Percentiles rank a stretch among this genome's conserved stretches.
Conservation (phyloP, 805 yeast genomes). For the Ogataea angusta region DNA sequence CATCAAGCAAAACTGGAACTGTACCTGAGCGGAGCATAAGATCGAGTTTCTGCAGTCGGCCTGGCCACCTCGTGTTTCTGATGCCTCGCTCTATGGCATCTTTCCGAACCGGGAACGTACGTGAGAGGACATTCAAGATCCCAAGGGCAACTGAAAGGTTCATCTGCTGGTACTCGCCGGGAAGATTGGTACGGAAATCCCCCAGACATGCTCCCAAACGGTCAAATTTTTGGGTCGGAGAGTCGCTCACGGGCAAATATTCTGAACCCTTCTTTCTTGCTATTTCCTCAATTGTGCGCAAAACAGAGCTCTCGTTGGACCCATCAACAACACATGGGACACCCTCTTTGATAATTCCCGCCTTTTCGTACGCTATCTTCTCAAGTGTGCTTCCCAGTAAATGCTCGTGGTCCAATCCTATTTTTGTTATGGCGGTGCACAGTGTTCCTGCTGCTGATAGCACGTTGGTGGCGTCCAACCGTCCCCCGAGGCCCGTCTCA, state of each 20-base stretch:
- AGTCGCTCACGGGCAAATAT: slow-evolving; percentile 9
- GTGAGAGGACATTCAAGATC: slow-evolving; percentile 41
- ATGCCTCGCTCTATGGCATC: slow-evolving; percentile 50
- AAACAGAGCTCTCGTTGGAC: slow-evolving; percentile 50
- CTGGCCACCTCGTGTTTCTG: slow-evolving; percentile 70
- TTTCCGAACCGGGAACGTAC: slow-evolving; percentile 21
- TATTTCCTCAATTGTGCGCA: slow-evolving; percentile 40
- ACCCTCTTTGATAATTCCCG: slow-evolving; percentile 71
- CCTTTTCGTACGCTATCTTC: slow-evolving; percentile 75
- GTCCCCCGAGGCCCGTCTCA: slow-evolving; percentile 96
- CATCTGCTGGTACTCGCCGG: slow-evolving; percentile 69
- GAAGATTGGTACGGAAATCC: slow-evolving; percentile 47
- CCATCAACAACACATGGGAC: slow-evolving; percentile 73
- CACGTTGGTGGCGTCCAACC: slow-evolving; percentile 85
- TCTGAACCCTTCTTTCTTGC: slow-evolving; percentile 37
- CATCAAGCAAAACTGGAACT: slow-evolving; percentile 62
- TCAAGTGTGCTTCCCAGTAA: slow-evolving; percentile 64
- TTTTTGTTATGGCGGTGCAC: slow-evolving; percentile 74
- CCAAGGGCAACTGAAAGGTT: slow-evolving; percentile 68
- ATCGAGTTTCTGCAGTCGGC: slow-evolving; percentile 62
- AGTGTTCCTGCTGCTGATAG: slow-evolving; percentile 42
- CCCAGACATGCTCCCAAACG: slow-evolving; percentile 6
- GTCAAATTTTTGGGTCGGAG: slow-evolving; percentile 3
- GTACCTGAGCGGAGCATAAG: slow-evolving; percentile 25
- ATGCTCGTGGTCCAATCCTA: slow-evolving; percentile 81